phyloP scores from a whole-genome alignment of 371 early-diverging fungal genomes.

The Batrachochytrium dendrobatidis region DNA sequence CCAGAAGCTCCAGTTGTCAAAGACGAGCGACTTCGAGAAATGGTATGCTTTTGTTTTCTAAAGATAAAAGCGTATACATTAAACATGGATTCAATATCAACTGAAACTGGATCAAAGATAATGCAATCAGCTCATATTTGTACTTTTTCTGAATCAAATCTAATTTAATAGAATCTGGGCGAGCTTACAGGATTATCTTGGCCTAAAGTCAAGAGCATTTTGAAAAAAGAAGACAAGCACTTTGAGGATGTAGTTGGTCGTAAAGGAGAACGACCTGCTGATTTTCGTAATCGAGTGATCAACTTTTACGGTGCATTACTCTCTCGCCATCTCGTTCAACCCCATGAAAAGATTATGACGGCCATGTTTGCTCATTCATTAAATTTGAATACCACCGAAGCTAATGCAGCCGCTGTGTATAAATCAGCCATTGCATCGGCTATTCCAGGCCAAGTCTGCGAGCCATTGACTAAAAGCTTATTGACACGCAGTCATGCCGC shows the following conservation, averaged over 20 bases:
- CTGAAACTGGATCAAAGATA: not conserved
- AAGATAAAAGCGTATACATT: not conserved
- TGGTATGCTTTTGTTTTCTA: conserved; percentile 12
- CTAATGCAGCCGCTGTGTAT: not conserved
- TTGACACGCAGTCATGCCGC: too few species aligned
- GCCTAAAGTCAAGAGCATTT: conserved; percentile 28
- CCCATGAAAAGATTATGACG: conserved; percentile 25
- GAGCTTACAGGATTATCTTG: conserved; percentile 36
- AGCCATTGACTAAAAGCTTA: not conserved
- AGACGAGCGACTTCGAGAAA: conserved; percentile 34
- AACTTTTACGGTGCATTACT: conserved; percentile 37
- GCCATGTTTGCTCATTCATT: conserved; percentile 6
- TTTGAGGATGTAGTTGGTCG: conserved; percentile 27
- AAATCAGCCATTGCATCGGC: not conserved
- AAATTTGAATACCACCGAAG: conserved; percentile 5
- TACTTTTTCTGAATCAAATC: not conserved
- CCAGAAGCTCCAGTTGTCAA: conserved; percentile 15
- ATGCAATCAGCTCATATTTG: not conserved
- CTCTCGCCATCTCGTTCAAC: conserved; percentile 28
- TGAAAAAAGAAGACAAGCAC: conserved; percentile 28
- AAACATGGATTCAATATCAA: not conserved
- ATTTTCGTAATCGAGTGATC: conserved; percentile 28
- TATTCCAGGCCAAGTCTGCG: not conserved
- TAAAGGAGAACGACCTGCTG: conserved; percentile 18
- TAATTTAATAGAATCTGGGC: conserved; percentile 24